Conservation (phyloP, 106 monocot species). For the Vanilla planifolia region DNA sequence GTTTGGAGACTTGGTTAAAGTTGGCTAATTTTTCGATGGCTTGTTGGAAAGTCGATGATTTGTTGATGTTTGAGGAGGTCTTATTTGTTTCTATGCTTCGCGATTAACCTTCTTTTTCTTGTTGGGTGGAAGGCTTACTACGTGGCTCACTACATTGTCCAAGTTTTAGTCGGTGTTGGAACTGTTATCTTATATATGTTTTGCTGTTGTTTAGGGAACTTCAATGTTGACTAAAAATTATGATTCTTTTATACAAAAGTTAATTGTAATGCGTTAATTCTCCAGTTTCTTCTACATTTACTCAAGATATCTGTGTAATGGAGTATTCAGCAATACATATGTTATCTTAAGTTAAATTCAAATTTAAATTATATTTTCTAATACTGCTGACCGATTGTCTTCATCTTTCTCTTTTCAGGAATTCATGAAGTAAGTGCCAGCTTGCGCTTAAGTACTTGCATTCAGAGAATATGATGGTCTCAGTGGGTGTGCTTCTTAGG, state of each 20-base stretch:
- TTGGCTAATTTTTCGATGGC: not conserved
- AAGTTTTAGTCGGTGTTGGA: not conserved
- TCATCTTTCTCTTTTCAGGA: slow-evolving; percentile 19
- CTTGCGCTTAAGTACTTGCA: slow-evolving; percentile 1
- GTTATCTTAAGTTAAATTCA: not conserved
- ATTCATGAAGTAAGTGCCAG: slow-evolving; percentile 36
- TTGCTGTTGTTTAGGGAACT: not conserved
- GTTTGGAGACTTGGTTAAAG: not conserved
- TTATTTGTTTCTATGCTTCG: too few relatives aligned
- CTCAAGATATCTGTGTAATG: not conserved
- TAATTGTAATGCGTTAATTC: not conserved
- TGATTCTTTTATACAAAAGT: not conserved
- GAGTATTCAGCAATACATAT: not conserved
- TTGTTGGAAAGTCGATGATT: not conserved
- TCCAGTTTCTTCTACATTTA: not conserved
- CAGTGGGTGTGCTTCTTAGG: not conserved
- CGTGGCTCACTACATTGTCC: not conserved
- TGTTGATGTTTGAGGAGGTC: too few relatives aligned
- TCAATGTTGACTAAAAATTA: not conserved
- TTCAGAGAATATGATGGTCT: not conserved
- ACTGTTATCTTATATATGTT: not conserved
- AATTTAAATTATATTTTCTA: too few relatives aligned
- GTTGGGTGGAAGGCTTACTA: not conserved
- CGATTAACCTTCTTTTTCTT: too few relatives aligned
- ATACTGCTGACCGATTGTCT: too few relatives aligned